Conservation (phyloP, 106 monocot genomes). For the Chionographis japonica region DNA sequence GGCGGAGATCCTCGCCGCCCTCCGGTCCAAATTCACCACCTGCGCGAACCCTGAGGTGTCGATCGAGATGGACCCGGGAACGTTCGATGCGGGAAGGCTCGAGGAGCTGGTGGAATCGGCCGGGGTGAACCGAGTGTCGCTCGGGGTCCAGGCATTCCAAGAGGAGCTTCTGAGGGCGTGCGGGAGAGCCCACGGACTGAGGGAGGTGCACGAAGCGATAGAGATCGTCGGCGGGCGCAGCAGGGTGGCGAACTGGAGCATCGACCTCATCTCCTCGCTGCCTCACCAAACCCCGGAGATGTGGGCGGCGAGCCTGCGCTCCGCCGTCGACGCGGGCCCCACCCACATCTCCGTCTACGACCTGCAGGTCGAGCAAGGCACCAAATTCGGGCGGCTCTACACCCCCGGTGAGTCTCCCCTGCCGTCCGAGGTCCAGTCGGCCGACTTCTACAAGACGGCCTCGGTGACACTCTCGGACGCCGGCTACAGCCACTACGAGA, state of each 20-base stretch:
- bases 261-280: constrained; percentile 87
- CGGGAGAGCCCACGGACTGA: constrained; percentile 76
- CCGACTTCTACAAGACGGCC: constrained; percentile 75
- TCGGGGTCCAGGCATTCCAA: constrained; percentile 98
- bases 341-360: constrained; percentile 89
- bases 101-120: constrained; percentile 33
- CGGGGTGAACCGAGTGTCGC: constrained; percentile 84
- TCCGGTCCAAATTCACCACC: constrained; percentile 44
- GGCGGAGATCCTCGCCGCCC: constrained; percentile 31
- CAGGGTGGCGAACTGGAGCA: constrained; percentile 75
- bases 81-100: constrained; percentile 53
- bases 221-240: constrained; percentile 35
- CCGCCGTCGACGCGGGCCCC: constrained; percentile 45
- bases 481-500: constrained; percentile 89
- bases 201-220: constrained; percentile 73
- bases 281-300: constrained; percentile 71
- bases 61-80: constrained; percentile 99
- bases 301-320: constrained; percentile 77
- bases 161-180: constrained; percentile 71
- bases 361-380: constrained; percentile 95
- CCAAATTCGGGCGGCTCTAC: constrained; percentile 89
- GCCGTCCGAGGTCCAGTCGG: constrained; percentile 65
- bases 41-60: constrained; percentile 52
- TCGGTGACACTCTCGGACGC: constrained; percentile 44
- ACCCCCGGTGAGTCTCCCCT: constrained; percentile 79